phyloP scores from a whole-genome alignment of 495 filamentous ascomycete species.

The Extremus antarcticus region DNA sequence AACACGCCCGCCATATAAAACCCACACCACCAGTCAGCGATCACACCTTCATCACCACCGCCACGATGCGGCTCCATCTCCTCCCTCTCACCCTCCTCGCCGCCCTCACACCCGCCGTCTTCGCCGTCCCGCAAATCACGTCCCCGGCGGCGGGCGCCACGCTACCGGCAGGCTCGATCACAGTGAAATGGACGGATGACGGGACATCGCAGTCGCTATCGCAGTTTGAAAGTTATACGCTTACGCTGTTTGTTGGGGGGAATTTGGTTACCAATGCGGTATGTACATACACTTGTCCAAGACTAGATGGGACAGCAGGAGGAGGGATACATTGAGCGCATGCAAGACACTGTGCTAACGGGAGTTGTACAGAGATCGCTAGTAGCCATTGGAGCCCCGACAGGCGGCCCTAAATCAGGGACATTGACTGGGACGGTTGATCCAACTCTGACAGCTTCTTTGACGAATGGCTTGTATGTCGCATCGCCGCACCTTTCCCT shows the following conservation, averaged over 20 bases:
- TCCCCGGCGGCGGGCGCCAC: conserved; percentile 39
- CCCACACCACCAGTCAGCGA: not conserved
- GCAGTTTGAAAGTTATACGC: conserved; percentile 44
- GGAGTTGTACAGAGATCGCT: not conserved
- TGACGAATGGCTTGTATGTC: conserved; percentile 3
- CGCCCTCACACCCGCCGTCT: conserved; percentile 33
- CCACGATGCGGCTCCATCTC: conserved; percentile 7
- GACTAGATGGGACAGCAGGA: not conserved
- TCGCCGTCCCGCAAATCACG: conserved; percentile 46
- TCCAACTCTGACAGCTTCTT: not conserved
- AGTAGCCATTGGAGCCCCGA: not conserved
- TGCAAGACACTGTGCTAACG: not conserved
- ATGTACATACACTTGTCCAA: too few relatives aligned
- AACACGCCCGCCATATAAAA: too few relatives aligned
- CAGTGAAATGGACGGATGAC: conserved; percentile 50
- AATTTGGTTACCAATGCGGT: conserved; percentile 34
- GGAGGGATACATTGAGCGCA: not conserved
- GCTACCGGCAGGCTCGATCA: conserved; percentile 35
- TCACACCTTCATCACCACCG: not conserved
- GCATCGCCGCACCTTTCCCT: not conserved
- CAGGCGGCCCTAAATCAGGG: not conserved
- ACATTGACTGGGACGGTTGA: not conserved
- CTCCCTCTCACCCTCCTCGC: conserved; percentile 33
- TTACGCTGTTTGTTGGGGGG: conserved; percentile 56
- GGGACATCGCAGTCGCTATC: conserved; percentile 39